Percentiles rank a stretch among this genome's conserved stretches.
phyloP scores from a whole-genome alignment of 148 eudicot genomes.

The Cornus kousa region DNA sequence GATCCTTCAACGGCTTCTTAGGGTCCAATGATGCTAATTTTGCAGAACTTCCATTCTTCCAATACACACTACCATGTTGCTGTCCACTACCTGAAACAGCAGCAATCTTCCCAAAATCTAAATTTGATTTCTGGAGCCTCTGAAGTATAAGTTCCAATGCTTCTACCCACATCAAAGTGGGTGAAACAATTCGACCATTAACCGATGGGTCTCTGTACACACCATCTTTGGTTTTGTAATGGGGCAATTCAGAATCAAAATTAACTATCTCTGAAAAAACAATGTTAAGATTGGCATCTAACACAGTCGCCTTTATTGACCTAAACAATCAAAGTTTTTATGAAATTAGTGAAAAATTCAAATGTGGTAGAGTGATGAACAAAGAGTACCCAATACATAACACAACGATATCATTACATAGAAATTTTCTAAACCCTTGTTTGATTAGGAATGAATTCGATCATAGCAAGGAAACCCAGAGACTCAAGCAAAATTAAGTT shows the following conservation, averaged over 20 bases:
- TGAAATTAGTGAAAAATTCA: not conserved
- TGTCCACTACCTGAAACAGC: conserved; percentile 93
- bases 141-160: conserved; percentile 74
- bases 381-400: not conserved
- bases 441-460: not conserved
- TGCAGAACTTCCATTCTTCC: conserved; percentile 62
- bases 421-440: not conserved
- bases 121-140: conserved; percentile 43
- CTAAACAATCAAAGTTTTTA: conserved; percentile 27
- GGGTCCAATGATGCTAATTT: conserved; percentile 64
- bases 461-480: not conserved
- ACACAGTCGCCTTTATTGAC: conserved; percentile 84
- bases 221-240: conserved; percentile 86
- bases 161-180: conserved; percentile 92
- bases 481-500: not conserved
- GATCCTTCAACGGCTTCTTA: conserved; percentile 54
- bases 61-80: conserved; percentile 95
- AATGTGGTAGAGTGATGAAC: not conserved
- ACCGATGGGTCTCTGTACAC: conserved; percentile 65
- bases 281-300: conserved; percentile 64
- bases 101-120: conserved; percentile 63
- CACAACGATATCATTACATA: not conserved
- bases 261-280: conserved; percentile 55
- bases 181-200: conserved; percentile 81
- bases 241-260: conserved; percentile 82